These are phyloP conservation scores for Aspergillus coremiiformis DNA, from an alignment of 495 filamentous ascomycete species.

Conservation along the genomic window DNA sequence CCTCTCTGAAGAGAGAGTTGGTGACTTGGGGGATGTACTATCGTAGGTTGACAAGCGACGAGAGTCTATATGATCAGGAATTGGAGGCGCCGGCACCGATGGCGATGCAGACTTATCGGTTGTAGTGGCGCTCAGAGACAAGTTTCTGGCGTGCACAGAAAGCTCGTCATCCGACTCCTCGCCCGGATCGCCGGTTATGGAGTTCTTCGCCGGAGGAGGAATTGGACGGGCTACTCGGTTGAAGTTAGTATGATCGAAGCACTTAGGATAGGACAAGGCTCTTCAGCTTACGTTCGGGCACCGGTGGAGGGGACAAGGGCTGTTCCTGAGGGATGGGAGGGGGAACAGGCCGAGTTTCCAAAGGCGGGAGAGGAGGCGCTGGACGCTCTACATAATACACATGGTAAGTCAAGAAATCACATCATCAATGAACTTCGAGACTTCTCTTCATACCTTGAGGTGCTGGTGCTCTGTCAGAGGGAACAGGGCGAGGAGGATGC, in stretches of 20 bases:
- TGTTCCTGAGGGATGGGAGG: conserved; percentile 58
- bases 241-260: not conserved
- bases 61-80: conserved; percentile 40
- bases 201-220: conserved; percentile 40
- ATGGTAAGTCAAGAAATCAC: conserved; percentile 2
- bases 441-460: conserved; percentile 43
- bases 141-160: conserved; percentile 52
- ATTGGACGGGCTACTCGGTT: conserved; percentile 47
- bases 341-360: conserved; percentile 32
- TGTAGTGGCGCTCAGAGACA: conserved; percentile 33
- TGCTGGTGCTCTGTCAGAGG: conserved; percentile 41
- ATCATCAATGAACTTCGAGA: not conserved
- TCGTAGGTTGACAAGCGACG: conserved; percentile 38
- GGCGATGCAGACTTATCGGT: conserved; percentile 38
- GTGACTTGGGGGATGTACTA: conserved; percentile 44
- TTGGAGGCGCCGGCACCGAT: conserved; percentile 36
- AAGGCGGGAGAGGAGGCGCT: conserved; percentile 27
- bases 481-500: conserved; percentile 38
- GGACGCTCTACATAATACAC: conserved; percentile 15
- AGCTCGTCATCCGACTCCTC: conserved; percentile 93
- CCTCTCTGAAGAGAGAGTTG: conserved; percentile 38
- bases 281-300: conserved; percentile 54
- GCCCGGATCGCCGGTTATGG: conserved; percentile 63
- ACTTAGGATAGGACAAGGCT: not conserved
- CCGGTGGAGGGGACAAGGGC: conserved; percentile 62